Percentiles rank a stretch among this genome's conserved stretches.
Evolutionary conservation across 1,284 basidiomycete species (phyloP).

Genomic region (Pholiota adiposa): DNA sequence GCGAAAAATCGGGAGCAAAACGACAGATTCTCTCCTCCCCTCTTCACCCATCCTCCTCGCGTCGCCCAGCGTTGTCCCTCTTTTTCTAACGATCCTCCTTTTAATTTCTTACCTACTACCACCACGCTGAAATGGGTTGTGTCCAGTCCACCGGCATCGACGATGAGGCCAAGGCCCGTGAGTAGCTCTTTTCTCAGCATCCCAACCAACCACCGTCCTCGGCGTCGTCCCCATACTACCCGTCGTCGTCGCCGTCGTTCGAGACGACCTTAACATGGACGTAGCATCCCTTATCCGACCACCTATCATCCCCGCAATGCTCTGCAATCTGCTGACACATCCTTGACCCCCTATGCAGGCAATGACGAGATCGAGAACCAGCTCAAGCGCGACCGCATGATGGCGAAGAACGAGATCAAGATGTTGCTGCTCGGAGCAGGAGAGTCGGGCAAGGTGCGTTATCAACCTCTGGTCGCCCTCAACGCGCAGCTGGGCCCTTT

Average conservation of each 20-base stretch:
- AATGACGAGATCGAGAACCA: slow-evolving; percentile 97
- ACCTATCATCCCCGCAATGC: no score
- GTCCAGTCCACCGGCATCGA: slow-evolving; percentile 72
- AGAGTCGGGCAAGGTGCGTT: slow-evolving; percentile 85
- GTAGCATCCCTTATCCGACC: background rate
- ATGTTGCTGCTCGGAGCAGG: slow-evolving; percentile 91
- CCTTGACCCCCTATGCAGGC: slow-evolving; percentile 44
- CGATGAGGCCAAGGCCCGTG: slow-evolving; percentile 82
- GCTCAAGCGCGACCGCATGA: slow-evolving; percentile 89
- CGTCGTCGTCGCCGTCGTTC: background rate
- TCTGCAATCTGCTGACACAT: background rate
- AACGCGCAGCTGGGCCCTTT: background rate
- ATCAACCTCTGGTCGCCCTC: background rate
- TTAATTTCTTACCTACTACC: background rate
- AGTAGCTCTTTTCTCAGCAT: slow-evolving; percentile 42
- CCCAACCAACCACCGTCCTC: background rate
- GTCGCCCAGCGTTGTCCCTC: background rate
- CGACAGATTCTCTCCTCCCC: background rate
- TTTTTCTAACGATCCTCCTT: background rate
- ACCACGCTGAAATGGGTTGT: slow-evolving; percentile 65
- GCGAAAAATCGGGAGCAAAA: background rate
- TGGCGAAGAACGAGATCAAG: slow-evolving; percentile 95
- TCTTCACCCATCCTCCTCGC: background rate
- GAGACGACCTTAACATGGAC: background rate
- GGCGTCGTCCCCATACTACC: background rate